Evolutionary conservation across 306 rosid species (phyloP).

Genomic region (Clitoria ternatea): DNA sequence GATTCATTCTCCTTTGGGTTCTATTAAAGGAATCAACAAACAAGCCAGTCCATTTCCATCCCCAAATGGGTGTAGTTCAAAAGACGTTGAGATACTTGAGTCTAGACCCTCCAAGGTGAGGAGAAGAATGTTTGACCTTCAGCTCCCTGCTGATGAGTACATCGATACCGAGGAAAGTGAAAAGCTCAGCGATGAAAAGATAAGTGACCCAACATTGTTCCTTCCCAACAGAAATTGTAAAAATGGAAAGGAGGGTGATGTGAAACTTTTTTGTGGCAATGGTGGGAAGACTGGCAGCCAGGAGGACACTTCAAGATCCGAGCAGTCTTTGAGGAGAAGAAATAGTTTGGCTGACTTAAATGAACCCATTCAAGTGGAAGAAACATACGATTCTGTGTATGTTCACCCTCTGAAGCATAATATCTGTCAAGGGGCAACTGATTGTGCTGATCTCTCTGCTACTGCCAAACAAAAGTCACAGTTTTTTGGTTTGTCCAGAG

Average conservation of each 20-base stretch:
- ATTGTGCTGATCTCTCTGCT: conserved; percentile 35
- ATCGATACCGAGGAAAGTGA: conserved; percentile 86
- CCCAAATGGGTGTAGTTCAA: conserved; percentile 54
- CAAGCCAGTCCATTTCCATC: conserved; percentile 47
- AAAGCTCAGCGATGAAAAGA: conserved; percentile 56
- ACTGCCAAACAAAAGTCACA: conserved; percentile 39
- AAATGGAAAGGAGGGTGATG: conserved; percentile 35
- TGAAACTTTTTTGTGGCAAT: conserved; percentile 35
- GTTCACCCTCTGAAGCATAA: conserved; percentile 30
- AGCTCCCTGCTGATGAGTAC: conserved; percentile 82
- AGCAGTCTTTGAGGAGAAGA: conserved; percentile 34
- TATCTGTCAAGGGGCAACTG: conserved; percentile 40
- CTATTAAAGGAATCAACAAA: conserved; percentile 46
- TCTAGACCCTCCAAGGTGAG: conserved; percentile 73
- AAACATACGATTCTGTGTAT: conserved; percentile 49
- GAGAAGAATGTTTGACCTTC: conserved; percentile 83
- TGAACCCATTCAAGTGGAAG: conserved; percentile 74
- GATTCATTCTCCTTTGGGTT: conserved; percentile 58
- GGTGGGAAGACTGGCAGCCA: conserved; percentile 37
- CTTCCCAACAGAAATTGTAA: conserved; percentile 42
- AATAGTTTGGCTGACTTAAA: conserved; percentile 81
- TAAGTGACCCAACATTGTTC: conserved; percentile 33
- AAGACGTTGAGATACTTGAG: conserved; percentile 65
- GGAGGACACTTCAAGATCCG: conserved; percentile 46
- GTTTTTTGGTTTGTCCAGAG: conserved; percentile 46